Percentiles rank a stretch among this genome's conserved stretches.
phyloP scores from a whole-genome alignment of 495 filamentous ascomycete genomes.

The Halenospora varia region DNA sequence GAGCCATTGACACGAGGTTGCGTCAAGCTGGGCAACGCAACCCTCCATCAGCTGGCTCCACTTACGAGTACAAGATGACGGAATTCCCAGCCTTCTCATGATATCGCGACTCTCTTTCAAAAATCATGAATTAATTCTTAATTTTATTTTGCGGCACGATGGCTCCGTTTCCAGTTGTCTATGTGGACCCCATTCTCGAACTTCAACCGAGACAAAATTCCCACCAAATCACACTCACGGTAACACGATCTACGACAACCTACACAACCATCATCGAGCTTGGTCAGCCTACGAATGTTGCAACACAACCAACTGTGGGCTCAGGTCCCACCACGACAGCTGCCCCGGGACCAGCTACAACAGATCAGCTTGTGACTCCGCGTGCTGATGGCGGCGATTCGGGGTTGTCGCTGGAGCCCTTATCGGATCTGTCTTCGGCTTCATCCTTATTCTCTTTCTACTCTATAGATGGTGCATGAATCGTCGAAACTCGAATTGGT shows the following conservation, averaged over 20 bases:
- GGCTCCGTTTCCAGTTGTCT: background rate
- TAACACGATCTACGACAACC: background rate
- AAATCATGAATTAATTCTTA: background rate
- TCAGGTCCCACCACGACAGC: background rate
- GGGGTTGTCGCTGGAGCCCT: slow-evolving; percentile 29
- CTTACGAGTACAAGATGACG: background rate
- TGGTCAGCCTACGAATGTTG: background rate
- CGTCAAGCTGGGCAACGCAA: background rate
- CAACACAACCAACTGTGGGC: background rate
- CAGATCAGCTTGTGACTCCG: background rate
- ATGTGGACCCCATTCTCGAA: background rate
- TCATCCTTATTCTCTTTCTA: slow-evolving; percentile 25
- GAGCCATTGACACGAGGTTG: background rate
- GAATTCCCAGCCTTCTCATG: background rate
- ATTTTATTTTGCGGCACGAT: background rate
- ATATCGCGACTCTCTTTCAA: background rate
- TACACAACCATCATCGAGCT: background rate
- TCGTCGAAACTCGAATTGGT: background rate
- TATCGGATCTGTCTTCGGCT: slow-evolving; percentile 19
- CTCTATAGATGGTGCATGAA: background rate
- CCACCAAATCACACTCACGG: background rate
- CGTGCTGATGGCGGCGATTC: background rate
- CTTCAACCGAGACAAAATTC: background rate
- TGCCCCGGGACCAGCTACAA: background rate
- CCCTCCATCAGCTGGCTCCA: background rate